phyloP scores from a whole-genome alignment of 2,329 filamentous ascomycete species.

The Alternaria triticina region DNA sequence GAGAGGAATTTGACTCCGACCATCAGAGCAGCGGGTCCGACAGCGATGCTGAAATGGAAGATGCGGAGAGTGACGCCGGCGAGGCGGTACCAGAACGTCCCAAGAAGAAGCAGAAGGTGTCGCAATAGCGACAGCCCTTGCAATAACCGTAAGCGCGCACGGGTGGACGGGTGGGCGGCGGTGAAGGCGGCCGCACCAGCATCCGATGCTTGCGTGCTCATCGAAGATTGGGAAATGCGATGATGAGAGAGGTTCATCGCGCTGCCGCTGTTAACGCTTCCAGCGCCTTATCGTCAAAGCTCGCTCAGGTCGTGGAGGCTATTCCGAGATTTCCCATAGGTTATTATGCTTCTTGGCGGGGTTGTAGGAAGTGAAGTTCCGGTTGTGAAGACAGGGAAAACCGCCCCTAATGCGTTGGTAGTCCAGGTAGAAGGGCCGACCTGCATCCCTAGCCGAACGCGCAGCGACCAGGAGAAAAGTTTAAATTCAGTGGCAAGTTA shows the following conservation, averaged over 20 bases:
- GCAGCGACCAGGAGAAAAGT: constrained; percentile 26
- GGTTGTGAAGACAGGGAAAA: constrained; percentile 23
- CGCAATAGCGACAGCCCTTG: constrained; percentile 31
- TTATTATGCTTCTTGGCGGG: constrained; percentile 21
- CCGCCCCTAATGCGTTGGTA: constrained; percentile 19
- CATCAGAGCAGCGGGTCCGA: constrained; percentile 84
- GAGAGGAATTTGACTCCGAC: constrained; percentile 91
- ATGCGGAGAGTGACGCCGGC: constrained; percentile 63
- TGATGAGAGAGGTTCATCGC: constrained; percentile 28
- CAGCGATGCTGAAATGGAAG: constrained; percentile 69
- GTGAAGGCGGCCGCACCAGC: constrained; percentile 28
- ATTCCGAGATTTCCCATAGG: constrained; percentile 27
- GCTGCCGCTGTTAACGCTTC: constrained; percentile 14
- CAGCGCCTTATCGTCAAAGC: constrained; percentile 5
- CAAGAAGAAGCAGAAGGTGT: constrained; percentile 69
- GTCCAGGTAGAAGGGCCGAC: constrained; percentile 32
- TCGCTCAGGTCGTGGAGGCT: constrained; percentile 17
- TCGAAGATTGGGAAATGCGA: constrained; percentile 16
- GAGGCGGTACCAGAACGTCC: constrained; percentile 62
- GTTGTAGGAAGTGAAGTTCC: constrained; percentile 21
- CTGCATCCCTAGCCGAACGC: constrained; percentile 19
- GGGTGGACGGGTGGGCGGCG: constrained; percentile 22
- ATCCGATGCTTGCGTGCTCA: constrained; percentile 29
- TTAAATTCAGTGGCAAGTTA: constrained; percentile 37
- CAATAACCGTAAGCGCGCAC: constrained; percentile 3